A percentile compares a stretch with the other conserved stretches of the same genome.
These are phyloP conservation scores for Sugiyamaella boreocaroliniensis DNA, from an alignment of 805 yeast genomes.

Conservation along the genomic window DNA sequence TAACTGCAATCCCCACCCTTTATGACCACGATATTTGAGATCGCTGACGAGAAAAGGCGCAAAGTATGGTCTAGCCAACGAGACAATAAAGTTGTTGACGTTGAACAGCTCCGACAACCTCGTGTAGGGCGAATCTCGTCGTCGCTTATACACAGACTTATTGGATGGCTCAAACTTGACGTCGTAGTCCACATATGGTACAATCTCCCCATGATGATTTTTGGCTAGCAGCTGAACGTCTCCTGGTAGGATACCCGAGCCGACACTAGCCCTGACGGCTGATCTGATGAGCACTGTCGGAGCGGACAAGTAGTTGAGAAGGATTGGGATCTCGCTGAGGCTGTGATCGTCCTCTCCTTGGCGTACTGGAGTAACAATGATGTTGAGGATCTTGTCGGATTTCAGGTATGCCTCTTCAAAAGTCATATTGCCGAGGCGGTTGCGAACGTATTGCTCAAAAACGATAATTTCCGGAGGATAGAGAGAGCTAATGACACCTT, in stretches of 20 bases:
- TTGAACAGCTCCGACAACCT: constrained; percentile 87
- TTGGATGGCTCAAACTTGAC: constrained; percentile 37
- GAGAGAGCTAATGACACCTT: constrained; percentile 69
- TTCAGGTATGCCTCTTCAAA: constrained; percentile 87
- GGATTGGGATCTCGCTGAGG: constrained; percentile 18
- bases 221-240: constrained; percentile 54
- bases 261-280: constrained; percentile 71
- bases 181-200: constrained; percentile 22
- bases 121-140: constrained; percentile 68
- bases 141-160: constrained; percentile 33
- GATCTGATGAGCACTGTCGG: constrained; percentile 89
- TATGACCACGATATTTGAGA: constrained; percentile 54
- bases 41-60: constrained; percentile 86
- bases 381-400: constrained; percentile 73
- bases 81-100: constrained; percentile 86
- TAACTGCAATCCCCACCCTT: constrained; percentile 34
- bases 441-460: constrained; percentile 70
- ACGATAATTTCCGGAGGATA: constrained; percentile 80
- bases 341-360: constrained; percentile 17
- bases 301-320: constrained; percentile 83
- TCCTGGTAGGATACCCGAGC: constrained; percentile 57
- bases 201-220: constrained; percentile 44
- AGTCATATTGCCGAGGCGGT: constrained; percentile 72
- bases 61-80: constrained; percentile 87
- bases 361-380: constrained; percentile 76